These are phyloP conservation scores for Geranomyces michiganensis DNA, from an alignment of 192 early-diverging fungal species.

Conservation along the genomic window DNA sequence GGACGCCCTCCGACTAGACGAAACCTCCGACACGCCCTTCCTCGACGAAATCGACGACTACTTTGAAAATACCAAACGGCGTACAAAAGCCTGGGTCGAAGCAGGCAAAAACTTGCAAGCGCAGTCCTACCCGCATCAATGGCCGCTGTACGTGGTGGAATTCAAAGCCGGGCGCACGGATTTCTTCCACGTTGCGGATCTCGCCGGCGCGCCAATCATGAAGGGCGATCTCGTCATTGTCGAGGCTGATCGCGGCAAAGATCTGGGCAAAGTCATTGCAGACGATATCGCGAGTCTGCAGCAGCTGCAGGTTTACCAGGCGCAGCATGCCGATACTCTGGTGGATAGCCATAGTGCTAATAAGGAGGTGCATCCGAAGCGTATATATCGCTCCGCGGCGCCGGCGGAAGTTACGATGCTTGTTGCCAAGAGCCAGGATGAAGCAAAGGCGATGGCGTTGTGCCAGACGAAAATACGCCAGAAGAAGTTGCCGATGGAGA, in stretches of 20 bases:
- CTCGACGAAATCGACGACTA: conserved; percentile 65
- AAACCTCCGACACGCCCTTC: conserved; percentile 33
- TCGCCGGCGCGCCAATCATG: conserved; percentile 47
- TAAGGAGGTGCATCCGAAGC: conserved; percentile 88
- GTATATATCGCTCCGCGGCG: conserved; percentile 82
- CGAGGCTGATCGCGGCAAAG: conserved; percentile 88
- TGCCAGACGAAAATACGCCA: conserved; percentile 90
- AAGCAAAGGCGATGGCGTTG: conserved; percentile 81
- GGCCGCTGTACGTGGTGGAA: conserved; percentile 78
- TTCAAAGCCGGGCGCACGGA: conserved; percentile 88
- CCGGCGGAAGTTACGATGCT: conserved; percentile 80
- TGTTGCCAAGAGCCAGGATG: conserved; percentile 82
- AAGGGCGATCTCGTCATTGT: conserved; percentile 81
- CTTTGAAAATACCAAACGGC: conserved; percentile 67
- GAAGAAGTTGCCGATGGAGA: conserved; percentile 91
- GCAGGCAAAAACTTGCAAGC: conserved; percentile 62
- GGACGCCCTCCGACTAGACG: conserved; percentile 41
- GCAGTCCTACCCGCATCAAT: conserved; percentile 40
- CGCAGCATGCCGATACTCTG: conserved; percentile 53
- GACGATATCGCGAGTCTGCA: conserved; percentile 60
- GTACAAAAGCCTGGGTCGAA: conserved; percentile 61
- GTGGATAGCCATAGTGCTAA: conserved; percentile 48
- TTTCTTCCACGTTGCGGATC: conserved; percentile 73
- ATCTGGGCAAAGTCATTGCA: conserved; percentile 84
- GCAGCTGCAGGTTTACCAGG: conserved; percentile 57